phyloP scores from a whole-genome alignment of 1,284 basidiomycete species.

The Cystobasidium pallidum region DNA sequence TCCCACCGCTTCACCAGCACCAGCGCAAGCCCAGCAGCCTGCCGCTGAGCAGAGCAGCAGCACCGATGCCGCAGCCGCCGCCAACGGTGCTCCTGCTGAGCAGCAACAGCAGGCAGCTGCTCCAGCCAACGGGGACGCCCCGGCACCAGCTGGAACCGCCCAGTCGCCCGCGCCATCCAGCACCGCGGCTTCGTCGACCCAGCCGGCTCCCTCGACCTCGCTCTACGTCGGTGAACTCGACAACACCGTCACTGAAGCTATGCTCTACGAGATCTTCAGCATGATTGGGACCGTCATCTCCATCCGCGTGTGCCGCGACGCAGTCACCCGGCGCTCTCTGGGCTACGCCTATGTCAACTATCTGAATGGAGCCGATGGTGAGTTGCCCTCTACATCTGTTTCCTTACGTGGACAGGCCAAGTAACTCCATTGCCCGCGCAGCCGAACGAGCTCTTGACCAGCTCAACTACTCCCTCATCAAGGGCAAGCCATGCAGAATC shows the following conservation, averaged over 20 bases:
- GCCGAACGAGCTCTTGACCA: constrained; percentile 98
- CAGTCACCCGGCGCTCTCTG: constrained; percentile 97
- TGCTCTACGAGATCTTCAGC: constrained; percentile 99
- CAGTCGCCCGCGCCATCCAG: constrained; percentile 26
- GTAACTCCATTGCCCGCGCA: no score
- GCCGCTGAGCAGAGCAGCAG: constrained; percentile 37
- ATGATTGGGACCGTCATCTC: constrained; percentile 99
- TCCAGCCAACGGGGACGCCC: constrained; percentile 44
- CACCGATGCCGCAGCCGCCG: constrained; percentile 29
- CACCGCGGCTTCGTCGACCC: constrained; percentile 7
- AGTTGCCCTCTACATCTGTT: constrained; percentile 55
- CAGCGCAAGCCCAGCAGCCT: constrained; percentile 40
- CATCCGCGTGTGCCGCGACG: constrained; percentile 99
- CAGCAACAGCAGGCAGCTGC: constrained; percentile 39
- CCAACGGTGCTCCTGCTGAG: constrained; percentile 43
- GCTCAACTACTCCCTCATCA: constrained; percentile 99
- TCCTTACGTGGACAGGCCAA: no score
- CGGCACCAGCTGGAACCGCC: constrained; percentile 38
- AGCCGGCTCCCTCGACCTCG: constrained; percentile 62
- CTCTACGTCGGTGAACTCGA: constrained; percentile 99
- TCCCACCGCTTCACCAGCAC: constrained; percentile 52
- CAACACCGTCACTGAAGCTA: constrained; percentile 95
- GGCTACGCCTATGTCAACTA: constrained; percentile 99
- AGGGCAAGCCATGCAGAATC: constrained; percentile 97
- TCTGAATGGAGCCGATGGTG: constrained; percentile 90